Percentiles rank a stretch among this genome's conserved stretches.
These are phyloP conservation scores for Cladosporium sp. DNA, from an alignment of 2,329 filamentous ascomycete species.

Conservation along the genomic window DNA sequence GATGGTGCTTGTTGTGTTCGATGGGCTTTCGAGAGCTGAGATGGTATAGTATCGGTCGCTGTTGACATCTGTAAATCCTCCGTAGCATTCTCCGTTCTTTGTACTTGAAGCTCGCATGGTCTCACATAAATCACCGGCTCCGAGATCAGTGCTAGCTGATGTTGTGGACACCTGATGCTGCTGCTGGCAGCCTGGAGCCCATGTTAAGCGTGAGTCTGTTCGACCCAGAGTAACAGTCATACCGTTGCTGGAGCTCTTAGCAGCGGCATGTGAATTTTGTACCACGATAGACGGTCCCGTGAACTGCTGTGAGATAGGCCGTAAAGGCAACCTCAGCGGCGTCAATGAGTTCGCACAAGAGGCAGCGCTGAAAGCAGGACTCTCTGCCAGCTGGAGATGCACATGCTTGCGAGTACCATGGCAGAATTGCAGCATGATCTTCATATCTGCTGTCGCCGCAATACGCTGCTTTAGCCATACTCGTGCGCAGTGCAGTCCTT, in stretches of 20 bases:
- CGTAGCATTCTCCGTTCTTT: background rate
- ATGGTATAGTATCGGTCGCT: slow-evolving; percentile 10
- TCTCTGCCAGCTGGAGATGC: slow-evolving; percentile 15
- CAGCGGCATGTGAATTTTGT: background rate
- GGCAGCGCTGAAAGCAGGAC: background rate
- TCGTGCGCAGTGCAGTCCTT: slow-evolving; percentile 20
- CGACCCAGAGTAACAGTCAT: background rate
- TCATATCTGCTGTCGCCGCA: slow-evolving; percentile 10
- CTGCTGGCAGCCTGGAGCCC: background rate
- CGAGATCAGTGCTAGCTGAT: background rate
- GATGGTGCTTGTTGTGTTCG: background rate
- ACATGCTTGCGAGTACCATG: slow-evolving; percentile 10
- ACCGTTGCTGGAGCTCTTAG: background rate
- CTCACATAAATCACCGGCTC: background rate
- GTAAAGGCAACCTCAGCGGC: background rate
- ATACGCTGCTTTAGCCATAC: slow-evolving; percentile 25
- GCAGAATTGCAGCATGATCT: slow-evolving; percentile 18
- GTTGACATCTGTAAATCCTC: background rate
- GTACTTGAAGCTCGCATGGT: background rate
- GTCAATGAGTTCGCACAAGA: background rate
- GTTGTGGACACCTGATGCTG: background rate
- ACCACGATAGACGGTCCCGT: background rate
- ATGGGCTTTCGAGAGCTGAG: background rate
- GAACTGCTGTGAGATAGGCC: background rate
- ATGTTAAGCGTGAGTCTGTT: background rate